phyloP scores from a whole-genome alignment of 352 stramenopile genomes.

The Phytophthora pseudosyringae region DNA sequence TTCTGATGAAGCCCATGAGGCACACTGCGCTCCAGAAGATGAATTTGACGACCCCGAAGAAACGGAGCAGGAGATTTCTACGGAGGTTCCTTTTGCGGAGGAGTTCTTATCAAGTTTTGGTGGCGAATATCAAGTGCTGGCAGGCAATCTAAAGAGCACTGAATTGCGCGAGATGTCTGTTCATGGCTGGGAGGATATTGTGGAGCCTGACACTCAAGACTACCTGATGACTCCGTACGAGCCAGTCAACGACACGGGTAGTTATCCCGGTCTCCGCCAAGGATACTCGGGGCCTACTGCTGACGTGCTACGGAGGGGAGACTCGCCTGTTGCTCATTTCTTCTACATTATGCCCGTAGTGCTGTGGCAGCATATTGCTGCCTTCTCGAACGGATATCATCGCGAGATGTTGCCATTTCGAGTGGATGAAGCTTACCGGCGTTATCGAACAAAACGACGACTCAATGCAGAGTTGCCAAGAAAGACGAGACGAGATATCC shows the following conservation, averaged over 20 bases:
- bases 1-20: background rate
- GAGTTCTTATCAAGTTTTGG: background rate
- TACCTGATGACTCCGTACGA: too few relatives aligned
- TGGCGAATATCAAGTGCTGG: conserved; percentile 1
- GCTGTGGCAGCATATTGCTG: background rate
- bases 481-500: too few relatives aligned
- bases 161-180: too few relatives aligned
- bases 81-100: background rate
- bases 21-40: background rate
- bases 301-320: background rate
- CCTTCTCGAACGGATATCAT: too few relatives aligned
- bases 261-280: background rate
- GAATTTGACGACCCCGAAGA: background rate
- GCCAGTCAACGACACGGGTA: background rate
- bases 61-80: background rate
- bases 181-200: too few relatives aligned
- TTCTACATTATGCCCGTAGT: too few relatives aligned
- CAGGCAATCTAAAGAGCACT: background rate
- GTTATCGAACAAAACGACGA: too few relatives aligned
- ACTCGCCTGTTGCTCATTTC: background rate
- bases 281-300: background rate
- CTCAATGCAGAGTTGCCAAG: too few relatives aligned
- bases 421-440: too few relatives aligned
- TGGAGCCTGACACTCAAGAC: too few relatives aligned
- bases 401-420: too few relatives aligned